These are phyloP conservation scores for Hordeum marinum DNA, from an alignment of 176 grass and related monocot species.

Conservation along the genomic window DNA sequence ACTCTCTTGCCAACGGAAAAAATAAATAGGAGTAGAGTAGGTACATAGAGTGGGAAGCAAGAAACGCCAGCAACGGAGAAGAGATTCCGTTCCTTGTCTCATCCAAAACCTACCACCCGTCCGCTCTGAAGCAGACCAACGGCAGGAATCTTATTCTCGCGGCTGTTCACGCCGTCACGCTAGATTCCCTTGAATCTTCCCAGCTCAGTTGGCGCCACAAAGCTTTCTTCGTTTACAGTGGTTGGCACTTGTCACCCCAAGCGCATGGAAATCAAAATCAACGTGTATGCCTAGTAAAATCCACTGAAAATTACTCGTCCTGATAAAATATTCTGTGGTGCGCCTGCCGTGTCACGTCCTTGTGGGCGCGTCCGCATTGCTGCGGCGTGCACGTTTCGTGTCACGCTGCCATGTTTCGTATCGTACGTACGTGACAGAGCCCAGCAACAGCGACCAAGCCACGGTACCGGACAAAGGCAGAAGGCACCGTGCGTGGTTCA, in stretches of 20 bases:
- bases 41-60: neutral
- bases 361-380: neutral
- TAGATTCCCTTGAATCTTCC: neutral
- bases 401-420: neutral
- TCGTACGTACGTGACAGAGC: neutral
- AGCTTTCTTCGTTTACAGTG: too few relatives aligned
- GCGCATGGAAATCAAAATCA: neutral
- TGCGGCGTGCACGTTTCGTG: neutral
- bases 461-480: neutral
- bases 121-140: neutral
- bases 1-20: neutral
- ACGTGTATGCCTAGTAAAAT: neutral
- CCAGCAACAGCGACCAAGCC: neutral
- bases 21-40: neutral
- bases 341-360: neutral
- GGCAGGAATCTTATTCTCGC: neutral
- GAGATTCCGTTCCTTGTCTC: neutral
- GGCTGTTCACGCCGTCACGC: neutral
- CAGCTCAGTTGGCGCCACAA: neutral
- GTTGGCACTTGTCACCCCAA: neutral
- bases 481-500: neutral
- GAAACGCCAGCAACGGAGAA: neutral
- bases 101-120: neutral
- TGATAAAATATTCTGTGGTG: neutral
- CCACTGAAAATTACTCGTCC: neutral